A percentile compares a stretch with the other conserved stretches of the same genome.
Evolutionary conservation across 75 land plant species (phyloP).

Genomic region (Pinus albicaulis): DNA sequence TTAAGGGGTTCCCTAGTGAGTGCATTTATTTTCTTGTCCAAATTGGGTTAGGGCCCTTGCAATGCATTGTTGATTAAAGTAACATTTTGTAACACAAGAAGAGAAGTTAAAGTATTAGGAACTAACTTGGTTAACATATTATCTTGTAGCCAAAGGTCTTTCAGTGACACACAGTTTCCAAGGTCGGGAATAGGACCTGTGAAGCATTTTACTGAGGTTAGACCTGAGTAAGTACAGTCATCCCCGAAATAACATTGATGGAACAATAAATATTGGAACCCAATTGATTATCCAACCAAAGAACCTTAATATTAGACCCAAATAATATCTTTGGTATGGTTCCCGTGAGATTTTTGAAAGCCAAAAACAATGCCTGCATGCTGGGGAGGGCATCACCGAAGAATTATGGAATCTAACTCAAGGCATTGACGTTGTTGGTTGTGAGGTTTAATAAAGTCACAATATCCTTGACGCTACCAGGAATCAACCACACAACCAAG

Average conservation of each 20-base stretch:
- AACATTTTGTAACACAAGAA: constrained; percentile 32
- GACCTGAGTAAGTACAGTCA: constrained; percentile 40
- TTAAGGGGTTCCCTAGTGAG: not conserved
- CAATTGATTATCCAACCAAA: constrained; percentile 64
- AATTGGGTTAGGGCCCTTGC: constrained; percentile 63
- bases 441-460: constrained; percentile 48
- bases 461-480: constrained; percentile 25
- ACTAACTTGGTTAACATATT: constrained; percentile 69
- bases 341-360: constrained; percentile 58
- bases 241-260: constrained; percentile 36
- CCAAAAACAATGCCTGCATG: constrained; percentile 39
- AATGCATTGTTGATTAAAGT: constrained; percentile 69
- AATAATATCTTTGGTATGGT: constrained; percentile 48
- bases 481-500: constrained; percentile 49
- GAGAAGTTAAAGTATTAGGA: constrained; percentile 35
- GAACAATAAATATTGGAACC: constrained; percentile 34
- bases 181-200: constrained; percentile 70
- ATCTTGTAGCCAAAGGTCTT: constrained; percentile 43
- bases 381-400: constrained; percentile 36
- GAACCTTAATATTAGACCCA: constrained; percentile 28
- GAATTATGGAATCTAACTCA: constrained; percentile 52
- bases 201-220: constrained; percentile 68
- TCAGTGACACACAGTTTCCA: constrained; percentile 22
- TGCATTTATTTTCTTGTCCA: constrained; percentile 14
- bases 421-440: constrained; percentile 42